Base-by-base conservation (phyloP, 108 stramenopile genomes). In the Mayamaea pseudoterrestris region DNA sequence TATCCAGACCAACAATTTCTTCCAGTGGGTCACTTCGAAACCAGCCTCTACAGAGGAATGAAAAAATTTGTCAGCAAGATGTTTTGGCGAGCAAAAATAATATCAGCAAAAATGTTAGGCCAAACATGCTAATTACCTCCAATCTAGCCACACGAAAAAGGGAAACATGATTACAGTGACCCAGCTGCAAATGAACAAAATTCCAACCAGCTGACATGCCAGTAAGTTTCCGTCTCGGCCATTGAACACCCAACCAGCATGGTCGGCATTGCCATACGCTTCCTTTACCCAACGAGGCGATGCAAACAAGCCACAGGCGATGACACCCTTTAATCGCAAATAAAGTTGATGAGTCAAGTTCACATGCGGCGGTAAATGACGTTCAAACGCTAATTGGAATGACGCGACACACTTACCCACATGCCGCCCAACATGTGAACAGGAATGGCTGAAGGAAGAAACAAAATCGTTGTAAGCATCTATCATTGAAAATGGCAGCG, bases 341-440 rank as follows among this genome's bases (percentile, higher is more conserved):
- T n/a, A n/a, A n/a, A n/a, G n/a, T n/a, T n/a, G n/a, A n/a, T n/a
- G n/a, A n/a, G n/a, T n/a, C n/a, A n/a, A n/a, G n/a, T n/a, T n/a
- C n/a, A n/a, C n/a, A n/a, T n/a, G n/a, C n/a, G n/a, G n/a, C n/a
- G n/a, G n/a, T n/a, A n/a, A n/a, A n/a, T n/a, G n/a, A n/a, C n/a
- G n/a, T n/a, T n/a, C n/a, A n/a, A n/a, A n/a, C n/a, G n/a, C n/a
- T n/a, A n/a, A n/a, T n/a, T n/a, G n/a, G n/a, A n/a, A n/a, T n/a
- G n/a, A n/a, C n/a, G n/a, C n/a, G n/a, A n/a, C n/a, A n/a, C n/a
- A n/a, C n/a, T n/a, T n/a, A n/a, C n/a, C 92, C 92, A 94, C 7
- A 78, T 57, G 0, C 93, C 95, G 49, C 68, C 70, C 22, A 78
- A 65, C 52, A 90, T 66, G 59, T 97, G 93, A 9, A 94, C 93